These are phyloP conservation scores for Gossypium thurberi DNA, from an alignment of 345 rosid genomes.

Conservation along the genomic window DNA sequence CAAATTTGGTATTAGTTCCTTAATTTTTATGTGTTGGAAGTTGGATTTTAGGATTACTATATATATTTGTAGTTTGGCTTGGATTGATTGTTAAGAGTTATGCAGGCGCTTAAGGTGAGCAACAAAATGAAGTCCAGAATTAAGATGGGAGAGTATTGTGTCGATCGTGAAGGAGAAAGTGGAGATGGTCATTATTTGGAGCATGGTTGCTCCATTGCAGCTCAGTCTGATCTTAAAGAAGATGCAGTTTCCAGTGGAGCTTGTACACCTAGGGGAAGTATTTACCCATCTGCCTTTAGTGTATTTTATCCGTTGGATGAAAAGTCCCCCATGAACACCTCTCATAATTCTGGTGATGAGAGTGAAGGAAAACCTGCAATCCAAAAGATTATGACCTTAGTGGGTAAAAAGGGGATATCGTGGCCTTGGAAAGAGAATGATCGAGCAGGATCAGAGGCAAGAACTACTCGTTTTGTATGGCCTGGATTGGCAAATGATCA, in stretches of 20 bases:
- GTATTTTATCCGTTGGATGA: constrained; percentile 48
- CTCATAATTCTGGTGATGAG: constrained; percentile 65
- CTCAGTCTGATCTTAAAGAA: constrained; percentile 58
- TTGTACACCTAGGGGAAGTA: constrained; percentile 84
- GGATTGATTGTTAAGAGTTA: constrained; percentile 23
- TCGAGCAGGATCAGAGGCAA: constrained; percentile 55
- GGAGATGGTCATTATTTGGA: constrained; percentile 71
- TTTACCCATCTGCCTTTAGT: constrained; percentile 52
- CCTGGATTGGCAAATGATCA: constrained; percentile 56
- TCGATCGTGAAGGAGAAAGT: constrained; percentile 68
- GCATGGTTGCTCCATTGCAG: constrained; percentile 45
- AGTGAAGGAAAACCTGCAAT: constrained; percentile 63
- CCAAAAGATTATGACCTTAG: constrained; percentile 61
- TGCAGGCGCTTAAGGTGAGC: constrained; percentile 78
- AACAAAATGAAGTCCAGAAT: constrained; percentile 79
- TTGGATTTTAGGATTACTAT: neutral
- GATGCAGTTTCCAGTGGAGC: constrained; percentile 83
- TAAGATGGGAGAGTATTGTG: constrained; percentile 43
- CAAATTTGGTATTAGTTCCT: constrained; percentile 59
- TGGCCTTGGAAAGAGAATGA: constrained; percentile 98
- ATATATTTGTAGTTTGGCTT: constrained; percentile 6
- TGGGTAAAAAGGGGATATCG: constrained; percentile 71
- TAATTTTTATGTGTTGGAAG: constrained; percentile 10
- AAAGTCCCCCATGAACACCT: constrained; percentile 36
- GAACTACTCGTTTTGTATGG: constrained; percentile 41